Conservation (phyloP, 495 filamentous ascomycete species). For the Xylaria acuta region DNA sequence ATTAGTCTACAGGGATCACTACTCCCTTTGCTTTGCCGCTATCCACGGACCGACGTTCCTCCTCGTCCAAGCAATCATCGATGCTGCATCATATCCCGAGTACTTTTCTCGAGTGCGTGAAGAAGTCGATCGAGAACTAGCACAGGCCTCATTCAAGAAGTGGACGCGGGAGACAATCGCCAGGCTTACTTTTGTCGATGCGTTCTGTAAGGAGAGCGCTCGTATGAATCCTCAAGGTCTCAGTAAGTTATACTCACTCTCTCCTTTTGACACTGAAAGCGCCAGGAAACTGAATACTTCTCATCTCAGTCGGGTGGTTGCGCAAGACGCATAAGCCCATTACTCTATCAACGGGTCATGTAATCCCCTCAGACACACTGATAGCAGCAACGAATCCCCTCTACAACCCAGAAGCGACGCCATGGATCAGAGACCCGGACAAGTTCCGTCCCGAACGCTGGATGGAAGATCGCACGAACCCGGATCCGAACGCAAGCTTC, state of each 20-base stretch:
- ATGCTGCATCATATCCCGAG: neutral
- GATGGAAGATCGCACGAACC: slow-evolving; percentile 2
- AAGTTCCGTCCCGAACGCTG: neutral
- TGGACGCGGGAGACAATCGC: neutral
- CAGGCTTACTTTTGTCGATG: neutral
- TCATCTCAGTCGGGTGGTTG: neutral
- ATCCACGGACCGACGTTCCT: neutral
- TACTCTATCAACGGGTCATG: neutral
- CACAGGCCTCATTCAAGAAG: neutral
- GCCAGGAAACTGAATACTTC: neutral
- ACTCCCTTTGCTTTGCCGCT: neutral
- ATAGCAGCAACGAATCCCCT: neutral
- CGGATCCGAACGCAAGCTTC: neutral
- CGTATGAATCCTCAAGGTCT: neutral
- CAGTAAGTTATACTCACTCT: neutral
- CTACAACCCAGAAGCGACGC: neutral
- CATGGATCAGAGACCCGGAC: neutral
- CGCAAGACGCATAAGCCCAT: neutral
- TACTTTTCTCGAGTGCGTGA: neutral
- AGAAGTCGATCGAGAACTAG: neutral
- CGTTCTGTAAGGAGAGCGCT: neutral
- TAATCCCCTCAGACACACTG: neutral
- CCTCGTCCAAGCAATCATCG: neutral
- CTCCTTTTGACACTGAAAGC: neutral
- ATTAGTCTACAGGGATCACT: neutral